phyloP scores from a whole-genome alignment of 208 protist genomes.

The Angomonas deanei region DNA sequence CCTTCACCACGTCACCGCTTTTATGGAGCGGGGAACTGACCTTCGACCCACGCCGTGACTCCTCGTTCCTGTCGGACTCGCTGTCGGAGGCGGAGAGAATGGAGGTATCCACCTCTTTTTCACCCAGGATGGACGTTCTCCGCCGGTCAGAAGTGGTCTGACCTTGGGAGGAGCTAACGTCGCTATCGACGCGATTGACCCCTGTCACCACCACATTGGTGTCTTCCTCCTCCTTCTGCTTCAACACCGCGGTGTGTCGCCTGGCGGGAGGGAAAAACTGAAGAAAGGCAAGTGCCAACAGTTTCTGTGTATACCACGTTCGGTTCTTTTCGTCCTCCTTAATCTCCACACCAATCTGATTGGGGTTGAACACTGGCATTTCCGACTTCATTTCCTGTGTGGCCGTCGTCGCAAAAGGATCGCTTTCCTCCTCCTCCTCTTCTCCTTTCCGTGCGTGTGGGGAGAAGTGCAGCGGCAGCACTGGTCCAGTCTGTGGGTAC shows the following conservation, averaged over 20 bases:
- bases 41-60: too few species aligned
- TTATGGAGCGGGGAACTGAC: too few species aligned
- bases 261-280: constrained; percentile 24
- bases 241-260: background rate
- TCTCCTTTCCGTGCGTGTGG: background rate
- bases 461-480: background rate
- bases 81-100: background rate
- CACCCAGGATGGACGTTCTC: background rate
- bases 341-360: constrained; percentile 74
- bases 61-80: background rate
- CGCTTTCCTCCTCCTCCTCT: background rate
- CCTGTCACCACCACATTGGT: constrained; percentile 2
- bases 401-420: background rate
- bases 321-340: constrained; percentile 39
- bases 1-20: background rate
- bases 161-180: background rate
- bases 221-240: background rate
- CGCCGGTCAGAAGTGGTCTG: background rate
- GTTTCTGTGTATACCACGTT: constrained; percentile 67
- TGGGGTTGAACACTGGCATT: constrained; percentile 44
- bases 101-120: background rate
- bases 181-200: background rate
- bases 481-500: background rate
- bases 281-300: constrained; percentile 46
- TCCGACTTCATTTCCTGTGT: constrained; percentile 2